Evolutionary conservation across 2,329 filamentous ascomycete species (phyloP).

Genomic region (Knoxdaviesia proteae): DNA sequence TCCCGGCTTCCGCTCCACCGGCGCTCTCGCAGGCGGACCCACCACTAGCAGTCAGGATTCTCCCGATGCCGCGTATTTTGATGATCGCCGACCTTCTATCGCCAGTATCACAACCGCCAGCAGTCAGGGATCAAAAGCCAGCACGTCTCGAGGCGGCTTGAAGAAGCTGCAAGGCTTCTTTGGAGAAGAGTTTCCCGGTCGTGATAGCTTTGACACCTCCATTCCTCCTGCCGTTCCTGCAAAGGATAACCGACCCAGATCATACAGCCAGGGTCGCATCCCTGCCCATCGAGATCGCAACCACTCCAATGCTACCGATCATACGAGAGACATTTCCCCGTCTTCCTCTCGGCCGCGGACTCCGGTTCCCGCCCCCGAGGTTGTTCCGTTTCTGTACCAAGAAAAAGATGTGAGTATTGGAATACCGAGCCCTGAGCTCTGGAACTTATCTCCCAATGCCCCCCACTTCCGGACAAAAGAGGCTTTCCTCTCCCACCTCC

Average conservation of each 20-base stretch:
- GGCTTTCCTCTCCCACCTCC: not conserved
- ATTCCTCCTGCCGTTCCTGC: slow-evolving; percentile 24
- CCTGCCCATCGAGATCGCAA: slow-evolving; percentile 49
- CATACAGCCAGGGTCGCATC: slow-evolving; percentile 31
- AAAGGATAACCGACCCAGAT: slow-evolving; percentile 42
- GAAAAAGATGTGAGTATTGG: slow-evolving; percentile 46
- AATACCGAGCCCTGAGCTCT: not conserved
- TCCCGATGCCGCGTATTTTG: slow-evolving; percentile 36
- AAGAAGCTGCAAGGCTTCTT: slow-evolving; percentile 85
- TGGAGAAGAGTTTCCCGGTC: slow-evolving; percentile 64
- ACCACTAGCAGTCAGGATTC: slow-evolving; percentile 29
- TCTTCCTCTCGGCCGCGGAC: slow-evolving; percentile 59
- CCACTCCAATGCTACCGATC: slow-evolving; percentile 56
- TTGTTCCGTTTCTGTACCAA: slow-evolving; percentile 95
- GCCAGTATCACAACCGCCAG: slow-evolving; percentile 73
- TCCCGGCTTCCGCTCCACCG: slow-evolving; percentile 35
- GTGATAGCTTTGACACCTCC: slow-evolving; percentile 55
- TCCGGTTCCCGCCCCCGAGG: slow-evolving; percentile 75
- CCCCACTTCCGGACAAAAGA: no score
- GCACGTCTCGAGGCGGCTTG: slow-evolving; percentile 46
- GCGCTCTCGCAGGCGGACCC: slow-evolving; percentile 10
- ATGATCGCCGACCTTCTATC: slow-evolving; percentile 56
- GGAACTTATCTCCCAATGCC: no score
- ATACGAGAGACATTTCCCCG: slow-evolving; percentile 55
- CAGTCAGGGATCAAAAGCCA: slow-evolving; percentile 62